A percentile compares a stretch with the other conserved stretches of the same genome.
These are phyloP conservation scores for Colletotrichum filicis DNA, from an alignment of 2,329 filamentous ascomycete species.

Conservation along the genomic window DNA sequence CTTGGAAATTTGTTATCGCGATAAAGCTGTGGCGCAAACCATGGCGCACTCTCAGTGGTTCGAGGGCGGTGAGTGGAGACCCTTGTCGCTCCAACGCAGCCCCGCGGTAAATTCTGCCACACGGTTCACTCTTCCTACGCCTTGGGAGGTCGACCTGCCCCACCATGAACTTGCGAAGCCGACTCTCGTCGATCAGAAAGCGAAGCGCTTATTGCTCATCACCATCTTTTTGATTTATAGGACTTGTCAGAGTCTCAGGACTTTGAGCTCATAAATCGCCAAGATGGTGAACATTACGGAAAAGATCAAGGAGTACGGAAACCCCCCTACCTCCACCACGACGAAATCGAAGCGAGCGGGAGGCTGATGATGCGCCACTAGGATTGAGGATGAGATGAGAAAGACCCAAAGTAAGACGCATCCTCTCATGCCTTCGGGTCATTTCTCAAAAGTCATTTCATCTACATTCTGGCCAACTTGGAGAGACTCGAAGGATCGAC, in stretches of 20 bases:
- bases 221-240: conserved; percentile 5
- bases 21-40: conserved; percentile 30
- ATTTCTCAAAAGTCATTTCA: neutral
- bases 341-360: neutral
- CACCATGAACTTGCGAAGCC: conserved; percentile 33
- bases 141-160: conserved; percentile 25
- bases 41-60: neutral
- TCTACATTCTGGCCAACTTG: neutral
- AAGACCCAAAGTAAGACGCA: conserved; percentile 89
- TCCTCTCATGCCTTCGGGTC: neutral
- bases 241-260: conserved; percentile 7
- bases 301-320: conserved; percentile 95
- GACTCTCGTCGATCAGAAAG: conserved; percentile 14
- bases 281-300: conserved; percentile 99
- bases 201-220: neutral
- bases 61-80: conserved; percentile 16
- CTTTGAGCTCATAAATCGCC: conserved; percentile 40
- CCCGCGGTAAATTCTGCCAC: conserved; percentile 35
- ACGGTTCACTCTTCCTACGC: conserved; percentile 15
- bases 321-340: neutral
- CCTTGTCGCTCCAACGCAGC: conserved; percentile 27
- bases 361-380: conserved; percentile 51
- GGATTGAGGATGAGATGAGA: conserved; percentile 99
- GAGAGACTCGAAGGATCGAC: neutral
- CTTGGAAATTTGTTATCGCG: conserved; percentile 29